Evolutionary conservation across 1,139 yeast genomes (phyloP), one percentile per base, ranked within the genome.

Genomic region (Taphrina deformans): DNA sequence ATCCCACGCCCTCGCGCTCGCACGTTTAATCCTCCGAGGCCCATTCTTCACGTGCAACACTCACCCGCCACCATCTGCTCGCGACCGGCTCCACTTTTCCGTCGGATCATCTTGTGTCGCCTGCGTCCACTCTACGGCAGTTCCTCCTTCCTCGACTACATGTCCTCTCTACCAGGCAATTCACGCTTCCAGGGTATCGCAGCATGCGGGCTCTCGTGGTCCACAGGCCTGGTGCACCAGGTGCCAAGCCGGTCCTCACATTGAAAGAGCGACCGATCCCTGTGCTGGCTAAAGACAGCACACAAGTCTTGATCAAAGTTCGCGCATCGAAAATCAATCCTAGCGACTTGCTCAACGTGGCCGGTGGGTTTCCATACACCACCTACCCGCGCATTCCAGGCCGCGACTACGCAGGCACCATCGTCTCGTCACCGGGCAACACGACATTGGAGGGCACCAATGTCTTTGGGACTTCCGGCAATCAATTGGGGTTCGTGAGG

Each of bases 381-480:
- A 38, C 35, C 21, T 53, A 38, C 23, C 58, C 58, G 6, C 35
- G 58, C 9, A 18, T 38, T 23, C 58, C 58, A 1, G 58, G 58
- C 9, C 46, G 58, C 5, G 58, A 53, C 40, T 53, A 4, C 38
- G 58, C 58, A 10, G 58, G 58, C 33, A 53, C 46, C 6, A 16
- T 53, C 23, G 31, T 23, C 33, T 6, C n/a, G 2, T 21, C 48
- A 10, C 58, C 58, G 18, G 31, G 48, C 10, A 23, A 24, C 14
- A 31, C 21, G 1, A 5, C 31, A 12, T 18, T 35, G 33, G 46
- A 38, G 14, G 58, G 58, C 35, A 53, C 16, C 14, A 21, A 23
- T 10, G 31, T 35, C n/a, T 53, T 35, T 26, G 58, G 58, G 12
- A 53, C 58, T 16, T 53, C 58, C n/a, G 58, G 58, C 33, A 14